phyloP scores from a whole-genome alignment of 192 early-diverging fungal genomes.

The Phycomyces nitens region DNA sequence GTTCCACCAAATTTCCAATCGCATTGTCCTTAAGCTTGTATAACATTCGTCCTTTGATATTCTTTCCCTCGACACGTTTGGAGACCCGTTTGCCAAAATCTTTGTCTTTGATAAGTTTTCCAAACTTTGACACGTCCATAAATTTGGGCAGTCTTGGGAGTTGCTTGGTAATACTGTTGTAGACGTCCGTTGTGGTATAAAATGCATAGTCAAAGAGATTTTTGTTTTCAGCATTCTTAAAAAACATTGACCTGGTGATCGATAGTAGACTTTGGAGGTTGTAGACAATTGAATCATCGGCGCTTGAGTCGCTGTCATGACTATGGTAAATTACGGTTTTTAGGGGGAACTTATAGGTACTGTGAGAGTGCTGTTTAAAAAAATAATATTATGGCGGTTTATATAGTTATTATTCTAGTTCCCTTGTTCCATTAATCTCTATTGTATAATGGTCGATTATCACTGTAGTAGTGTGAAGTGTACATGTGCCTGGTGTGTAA shows the following conservation, averaged over 20 bases:
- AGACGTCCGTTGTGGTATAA: slow-evolving; percentile 10
- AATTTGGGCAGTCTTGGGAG: background rate
- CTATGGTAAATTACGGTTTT: too few relatives aligned
- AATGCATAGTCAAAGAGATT: slow-evolving; percentile 8
- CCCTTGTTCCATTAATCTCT: too few relatives aligned
- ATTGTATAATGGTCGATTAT: too few relatives aligned
- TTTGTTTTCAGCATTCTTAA: slow-evolving; percentile 10
- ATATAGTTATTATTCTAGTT: too few relatives aligned
- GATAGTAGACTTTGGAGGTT: slow-evolving; percentile 5
- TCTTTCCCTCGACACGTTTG: slow-evolving; percentile 12
- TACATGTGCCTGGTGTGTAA: too few relatives aligned
- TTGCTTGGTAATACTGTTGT: slow-evolving; percentile 2
- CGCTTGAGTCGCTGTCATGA: slow-evolving; percentile 2
- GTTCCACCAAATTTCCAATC: slow-evolving; percentile 16
- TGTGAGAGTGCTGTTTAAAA: too few relatives aligned
- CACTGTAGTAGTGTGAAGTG: too few relatives aligned
- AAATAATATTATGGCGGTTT: too few relatives aligned
- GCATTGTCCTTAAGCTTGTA: slow-evolving; percentile 12
- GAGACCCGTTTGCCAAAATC: slow-evolving; percentile 14
- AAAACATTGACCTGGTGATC: slow-evolving; percentile 3
- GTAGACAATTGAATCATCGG: slow-evolving; percentile 7
- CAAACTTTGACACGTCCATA: slow-evolving; percentile 10
- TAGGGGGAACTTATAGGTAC: too few relatives aligned
- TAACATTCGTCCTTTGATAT: slow-evolving; percentile 14
- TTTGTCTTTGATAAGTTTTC: slow-evolving; percentile 18